Conservation (phyloP, 805 yeast species). For the Schizosaccharomyces pombe region DNA sequence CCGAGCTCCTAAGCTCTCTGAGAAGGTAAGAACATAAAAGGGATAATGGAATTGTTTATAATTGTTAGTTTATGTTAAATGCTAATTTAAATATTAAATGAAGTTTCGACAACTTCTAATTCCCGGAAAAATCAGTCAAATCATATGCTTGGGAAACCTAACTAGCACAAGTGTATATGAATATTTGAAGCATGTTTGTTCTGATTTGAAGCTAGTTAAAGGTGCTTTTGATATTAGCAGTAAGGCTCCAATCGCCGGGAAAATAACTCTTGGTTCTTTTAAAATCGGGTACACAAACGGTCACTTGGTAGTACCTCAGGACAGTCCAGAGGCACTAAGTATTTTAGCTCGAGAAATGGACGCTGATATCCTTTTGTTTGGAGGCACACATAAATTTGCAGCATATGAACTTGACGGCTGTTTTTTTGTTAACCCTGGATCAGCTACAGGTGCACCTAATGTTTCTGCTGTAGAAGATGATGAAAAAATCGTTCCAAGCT, state of each 20-base stretch:
- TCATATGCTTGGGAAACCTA: constrained; percentile 64
- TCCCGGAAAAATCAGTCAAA: constrained; percentile 73
- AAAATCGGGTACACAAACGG: constrained; percentile 74
- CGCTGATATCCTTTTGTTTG: constrained; percentile 77
- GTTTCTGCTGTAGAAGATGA: constrained; percentile 37
- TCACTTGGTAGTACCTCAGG: constrained; percentile 56
- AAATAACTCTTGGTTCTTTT: constrained; percentile 44
- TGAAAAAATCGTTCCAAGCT: constrained; percentile 46
- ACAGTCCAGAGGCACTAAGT: constrained; percentile 64
- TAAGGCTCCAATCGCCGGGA: constrained; percentile 33
- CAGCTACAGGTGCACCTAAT: constrained; percentile 77
- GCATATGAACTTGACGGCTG: constrained; percentile 83
- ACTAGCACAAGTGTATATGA: constrained; percentile 38
- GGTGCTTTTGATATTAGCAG: constrained; percentile 50
- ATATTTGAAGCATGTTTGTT: constrained; percentile 43
- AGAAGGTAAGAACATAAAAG: constrained; percentile 15
- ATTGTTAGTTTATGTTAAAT: not conserved
- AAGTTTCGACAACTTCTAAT: constrained; percentile 53
- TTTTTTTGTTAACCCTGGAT: constrained; percentile 88
- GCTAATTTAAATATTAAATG: not conserved
- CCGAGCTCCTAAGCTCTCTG: constrained; percentile 38
- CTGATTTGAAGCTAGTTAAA: constrained; percentile 49
- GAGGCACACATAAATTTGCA: constrained; percentile 80
- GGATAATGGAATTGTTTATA: not conserved
- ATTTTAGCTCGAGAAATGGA: constrained; percentile 73